A percentile compares a stretch with the other conserved stretches of the same genome.
phyloP scores from a whole-genome alignment of 2,329 filamentous ascomycete genomes.

The Diaporthe ilicicola region DNA sequence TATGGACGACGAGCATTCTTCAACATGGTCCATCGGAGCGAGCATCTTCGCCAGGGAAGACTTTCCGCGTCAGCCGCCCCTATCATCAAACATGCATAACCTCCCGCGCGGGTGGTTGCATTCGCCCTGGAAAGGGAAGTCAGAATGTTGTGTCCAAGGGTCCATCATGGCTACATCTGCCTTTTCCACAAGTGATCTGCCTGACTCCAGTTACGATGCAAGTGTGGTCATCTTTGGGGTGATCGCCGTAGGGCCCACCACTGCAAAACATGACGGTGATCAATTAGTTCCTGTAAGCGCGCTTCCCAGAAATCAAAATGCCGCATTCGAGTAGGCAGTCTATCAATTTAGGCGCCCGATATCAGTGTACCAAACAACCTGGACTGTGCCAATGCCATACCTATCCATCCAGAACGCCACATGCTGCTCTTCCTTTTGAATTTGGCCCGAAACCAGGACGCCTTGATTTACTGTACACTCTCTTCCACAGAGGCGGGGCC shows the following conservation, averaged over 20 bases:
- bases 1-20: not conserved
- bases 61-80: not conserved
- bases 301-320: not conserved
- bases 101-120: not conserved
- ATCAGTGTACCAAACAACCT: not conserved
- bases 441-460: not conserved
- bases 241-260: not conserved
- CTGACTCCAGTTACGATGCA: not conserved
- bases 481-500: not conserved
- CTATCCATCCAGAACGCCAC: conserved; percentile 16
- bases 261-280: not conserved
- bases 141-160: not conserved
- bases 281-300: not conserved
- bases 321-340: not conserved
- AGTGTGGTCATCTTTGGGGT: not conserved
- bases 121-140: not conserved
- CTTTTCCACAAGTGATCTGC: not conserved
- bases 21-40: not conserved
- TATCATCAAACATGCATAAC: not conserved
- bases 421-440: not conserved
- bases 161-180: not conserved
- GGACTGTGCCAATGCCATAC: not conserved
- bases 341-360: conserved; percentile 3
- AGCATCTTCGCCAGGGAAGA: not conserved
- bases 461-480: not conserved